Evolutionary conservation across 2,329 filamentous ascomycete species (phyloP).

Genomic region (Sporothrix sp.): DNA sequence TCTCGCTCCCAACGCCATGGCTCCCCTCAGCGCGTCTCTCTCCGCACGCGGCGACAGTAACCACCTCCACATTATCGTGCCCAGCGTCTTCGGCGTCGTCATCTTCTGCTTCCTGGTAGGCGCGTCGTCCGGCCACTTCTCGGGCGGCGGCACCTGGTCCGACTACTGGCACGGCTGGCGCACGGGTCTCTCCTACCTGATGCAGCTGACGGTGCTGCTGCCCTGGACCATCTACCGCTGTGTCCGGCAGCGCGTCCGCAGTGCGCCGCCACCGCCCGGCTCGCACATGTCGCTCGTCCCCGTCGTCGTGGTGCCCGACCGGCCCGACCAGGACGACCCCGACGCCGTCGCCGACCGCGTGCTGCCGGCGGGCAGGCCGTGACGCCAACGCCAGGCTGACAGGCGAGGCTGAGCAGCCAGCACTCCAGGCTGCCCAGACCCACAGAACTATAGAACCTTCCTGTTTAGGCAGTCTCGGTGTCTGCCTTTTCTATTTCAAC

Average conservation of each 20-base stretch:
- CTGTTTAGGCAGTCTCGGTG: too few species aligned
- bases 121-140: background rate
- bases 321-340: background rate
- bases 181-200: too few species aligned
- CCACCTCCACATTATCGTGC: background rate
- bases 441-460: too few species aligned
- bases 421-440: too few species aligned
- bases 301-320: conserved; percentile 1
- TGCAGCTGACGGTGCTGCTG: background rate
- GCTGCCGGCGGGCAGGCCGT: too few species aligned
- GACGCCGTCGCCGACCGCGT: background rate
- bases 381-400: background rate
- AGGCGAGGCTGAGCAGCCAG: background rate
- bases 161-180: too few species aligned
- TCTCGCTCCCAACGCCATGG: too few species aligned
- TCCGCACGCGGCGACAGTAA: too few species aligned
- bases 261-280: background rate
- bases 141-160: background rate
- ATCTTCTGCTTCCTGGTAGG: background rate
- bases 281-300: conserved; percentile 3
- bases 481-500: too few species aligned
- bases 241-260: background rate
- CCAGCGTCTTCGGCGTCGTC: background rate
- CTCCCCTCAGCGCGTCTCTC: too few species aligned
- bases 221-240: too few species aligned